A percentile compares a stretch with the other conserved stretches of the same genome.
These are phyloP conservation scores for Globisporangium solare DNA, from an alignment of 352 stramenopile genomes.

Conservation along the genomic window DNA sequence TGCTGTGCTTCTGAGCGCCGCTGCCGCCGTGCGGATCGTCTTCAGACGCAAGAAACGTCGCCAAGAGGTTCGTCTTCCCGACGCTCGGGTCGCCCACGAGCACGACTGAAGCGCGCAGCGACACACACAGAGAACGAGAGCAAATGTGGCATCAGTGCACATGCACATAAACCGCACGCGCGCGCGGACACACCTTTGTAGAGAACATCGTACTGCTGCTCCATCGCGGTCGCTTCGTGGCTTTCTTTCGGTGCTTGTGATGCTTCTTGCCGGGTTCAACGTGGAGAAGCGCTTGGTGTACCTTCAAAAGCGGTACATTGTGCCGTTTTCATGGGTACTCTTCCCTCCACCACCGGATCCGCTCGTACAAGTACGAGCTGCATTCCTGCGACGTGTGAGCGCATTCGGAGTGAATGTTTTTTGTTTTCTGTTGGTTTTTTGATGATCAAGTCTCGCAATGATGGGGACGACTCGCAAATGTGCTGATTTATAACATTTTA, in stretches of 20 bases:
- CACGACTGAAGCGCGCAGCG: conserved; percentile 35
- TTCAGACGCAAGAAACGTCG: conserved; percentile 63
- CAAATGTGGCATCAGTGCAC: not conserved
- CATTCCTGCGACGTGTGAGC: too few relatives aligned
- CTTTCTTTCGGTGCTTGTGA: not conserved
- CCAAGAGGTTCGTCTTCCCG: conserved; percentile 89
- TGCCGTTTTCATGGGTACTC: conserved; percentile 1
- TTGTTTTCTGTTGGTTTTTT: too few relatives aligned
- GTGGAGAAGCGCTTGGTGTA: not conserved
- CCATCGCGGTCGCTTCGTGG: conserved; percentile 17
- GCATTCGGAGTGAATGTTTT: too few relatives aligned
- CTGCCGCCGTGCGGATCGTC: conserved; percentile 3
- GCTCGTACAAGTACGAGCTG: too few relatives aligned
- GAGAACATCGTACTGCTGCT: conserved; percentile 74
- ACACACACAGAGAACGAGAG: not conserved
- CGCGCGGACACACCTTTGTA: conserved; percentile 53
- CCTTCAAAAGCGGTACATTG: not conserved
- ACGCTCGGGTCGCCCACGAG: conserved; percentile 82
- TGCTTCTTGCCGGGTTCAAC: conserved; percentile 7
- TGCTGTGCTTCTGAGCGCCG: not conserved
- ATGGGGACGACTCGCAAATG: too few relatives aligned
- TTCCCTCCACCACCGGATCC: not conserved
- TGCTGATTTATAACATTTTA: too few relatives aligned
- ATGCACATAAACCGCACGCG: not conserved
- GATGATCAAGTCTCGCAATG: too few relatives aligned